Percentiles rank a stretch among this genome's conserved stretches.
Evolutionary conservation across 371 early-diverging fungal genomes (phyloP).

Genomic region (Polyrhizophydium stewartii): DNA sequence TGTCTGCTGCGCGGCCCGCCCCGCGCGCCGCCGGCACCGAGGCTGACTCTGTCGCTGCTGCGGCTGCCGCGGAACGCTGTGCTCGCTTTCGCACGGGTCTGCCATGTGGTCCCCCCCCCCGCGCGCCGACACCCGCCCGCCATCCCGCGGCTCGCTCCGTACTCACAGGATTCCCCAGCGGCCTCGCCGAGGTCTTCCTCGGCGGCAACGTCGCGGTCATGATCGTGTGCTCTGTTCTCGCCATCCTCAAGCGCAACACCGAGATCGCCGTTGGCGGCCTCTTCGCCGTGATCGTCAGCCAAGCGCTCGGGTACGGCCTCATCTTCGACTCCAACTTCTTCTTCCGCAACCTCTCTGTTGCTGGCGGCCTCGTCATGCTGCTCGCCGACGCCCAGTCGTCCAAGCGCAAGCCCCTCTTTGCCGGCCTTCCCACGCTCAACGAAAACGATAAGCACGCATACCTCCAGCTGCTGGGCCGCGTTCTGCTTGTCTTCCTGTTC

Average conservation of each 20-base stretch:
- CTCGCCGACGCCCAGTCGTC: constrained; percentile 65
- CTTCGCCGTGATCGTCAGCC: constrained; percentile 73
- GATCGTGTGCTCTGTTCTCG: constrained; percentile 71
- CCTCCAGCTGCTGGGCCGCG: constrained; percentile 84
- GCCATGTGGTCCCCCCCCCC: no score
- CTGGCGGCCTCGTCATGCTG: constrained; percentile 92
- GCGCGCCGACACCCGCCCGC: no score
- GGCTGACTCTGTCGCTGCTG: no score
- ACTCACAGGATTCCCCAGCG: constrained; percentile 61
- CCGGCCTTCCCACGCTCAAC: constrained; percentile 78
- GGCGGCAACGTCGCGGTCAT: constrained; percentile 72
- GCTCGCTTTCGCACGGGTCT: no score
- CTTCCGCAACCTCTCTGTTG: constrained; percentile 85
- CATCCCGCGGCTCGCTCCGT: no score
- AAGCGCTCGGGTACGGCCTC: constrained; percentile 90
- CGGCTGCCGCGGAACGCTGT: no score
- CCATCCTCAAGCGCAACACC: constrained; percentile 72
- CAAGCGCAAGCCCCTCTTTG: constrained; percentile 72
- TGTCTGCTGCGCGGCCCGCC: no score
- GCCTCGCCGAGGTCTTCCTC: constrained; percentile 79
- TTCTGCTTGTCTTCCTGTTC: constrained; percentile 88
- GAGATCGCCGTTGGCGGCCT: constrained; percentile 79
- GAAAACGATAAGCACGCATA: constrained; percentile 81
- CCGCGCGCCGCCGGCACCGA: no score
- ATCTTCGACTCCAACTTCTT: constrained; percentile 86